Percentiles rank a stretch among this genome's conserved stretches.
Conservation (phyloP, 108 stramenopile genomes). For the Schizochytrium sp. region DNA sequence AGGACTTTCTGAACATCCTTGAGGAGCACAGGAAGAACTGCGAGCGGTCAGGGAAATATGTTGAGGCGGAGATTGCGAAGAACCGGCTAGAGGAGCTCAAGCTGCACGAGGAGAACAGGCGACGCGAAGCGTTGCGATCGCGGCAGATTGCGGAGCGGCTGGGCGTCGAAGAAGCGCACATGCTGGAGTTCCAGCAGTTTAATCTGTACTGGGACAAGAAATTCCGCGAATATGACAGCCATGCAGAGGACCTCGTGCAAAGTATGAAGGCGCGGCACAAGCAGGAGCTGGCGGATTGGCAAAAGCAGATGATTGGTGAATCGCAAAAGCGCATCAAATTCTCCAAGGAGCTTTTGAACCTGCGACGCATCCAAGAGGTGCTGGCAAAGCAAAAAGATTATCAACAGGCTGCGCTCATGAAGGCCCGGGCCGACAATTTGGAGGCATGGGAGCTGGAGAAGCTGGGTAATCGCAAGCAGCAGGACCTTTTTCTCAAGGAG, state of each 20-base stretch:
- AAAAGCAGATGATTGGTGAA: constrained; percentile 45
- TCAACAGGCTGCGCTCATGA: constrained; percentile 68
- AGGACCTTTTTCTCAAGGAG: constrained; percentile 61
- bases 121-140: constrained; percentile 64
- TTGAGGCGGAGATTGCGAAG: constrained; percentile 79
- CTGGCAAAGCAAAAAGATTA: constrained; percentile 69
- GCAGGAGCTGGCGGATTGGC: constrained; percentile 65
- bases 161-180: constrained; percentile 80
- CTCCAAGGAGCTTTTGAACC: constrained; percentile 63
- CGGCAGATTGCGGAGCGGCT: constrained; percentile 66
- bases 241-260: constrained; percentile 51
- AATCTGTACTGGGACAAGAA: constrained; percentile 72
- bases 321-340: constrained; percentile 55
- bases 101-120: constrained; percentile 69
- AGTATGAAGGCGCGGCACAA: constrained; percentile 66
- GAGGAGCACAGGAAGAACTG: constrained; percentile 78
- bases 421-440: constrained; percentile 64
- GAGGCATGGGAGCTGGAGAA: constrained; percentile 69
- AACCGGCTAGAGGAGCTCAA: constrained; percentile 69
- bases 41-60: constrained; percentile 74
- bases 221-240: constrained; percentile 62
- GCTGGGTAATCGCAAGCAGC: constrained; percentile 64
- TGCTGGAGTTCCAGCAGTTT: constrained; percentile 79
- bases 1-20: constrained; percentile 57
- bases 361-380: constrained; percentile 66